Evolutionary conservation across 192 early-diverging fungal genomes (phyloP).

Genomic region (Geranomyces michiganensis): DNA sequence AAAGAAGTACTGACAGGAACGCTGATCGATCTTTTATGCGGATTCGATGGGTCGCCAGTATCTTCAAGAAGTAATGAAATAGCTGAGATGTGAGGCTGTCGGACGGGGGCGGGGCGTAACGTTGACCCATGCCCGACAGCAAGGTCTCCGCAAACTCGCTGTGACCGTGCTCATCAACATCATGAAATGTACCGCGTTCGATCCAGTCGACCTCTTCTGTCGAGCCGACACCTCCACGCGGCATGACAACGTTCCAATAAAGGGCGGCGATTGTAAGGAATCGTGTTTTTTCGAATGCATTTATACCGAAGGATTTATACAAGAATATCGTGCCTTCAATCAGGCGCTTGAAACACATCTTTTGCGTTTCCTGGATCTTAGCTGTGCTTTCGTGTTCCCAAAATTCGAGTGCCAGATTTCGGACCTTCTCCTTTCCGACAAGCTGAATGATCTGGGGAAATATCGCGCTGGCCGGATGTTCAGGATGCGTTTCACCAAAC

Average conservation of each 20-base stretch:
- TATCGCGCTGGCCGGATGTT: background rate
- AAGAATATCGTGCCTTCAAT: slow-evolving; percentile 5
- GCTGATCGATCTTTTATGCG: slow-evolving; percentile 7
- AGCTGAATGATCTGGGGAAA: background rate
- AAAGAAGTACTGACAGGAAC: background rate
- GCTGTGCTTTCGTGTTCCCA: background rate
- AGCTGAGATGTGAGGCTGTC: no score
- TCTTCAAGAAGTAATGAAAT: background rate
- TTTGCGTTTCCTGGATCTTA: no score
- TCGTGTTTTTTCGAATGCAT: background rate
- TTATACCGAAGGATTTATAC: background rate
- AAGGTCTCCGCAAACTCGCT: background rate
- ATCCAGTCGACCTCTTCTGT: no score
- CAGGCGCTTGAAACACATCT: background rate
- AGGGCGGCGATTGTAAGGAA: background rate
- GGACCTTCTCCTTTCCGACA: slow-evolving; percentile 7
- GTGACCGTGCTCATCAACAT: slow-evolving; percentile 6
- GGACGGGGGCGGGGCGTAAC: background rate
- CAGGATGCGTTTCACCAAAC: background rate
- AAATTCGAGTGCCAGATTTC: slow-evolving; percentile 3
- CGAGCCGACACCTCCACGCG: no score
- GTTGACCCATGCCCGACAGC: background rate
- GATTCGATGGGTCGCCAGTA: background rate
- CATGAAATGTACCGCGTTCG: slow-evolving; percentile 6
- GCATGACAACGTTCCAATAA: background rate